Evolutionary conservation across 2,329 filamentous ascomycete species (phyloP).

Genomic region (Fusarium dimerum): DNA sequence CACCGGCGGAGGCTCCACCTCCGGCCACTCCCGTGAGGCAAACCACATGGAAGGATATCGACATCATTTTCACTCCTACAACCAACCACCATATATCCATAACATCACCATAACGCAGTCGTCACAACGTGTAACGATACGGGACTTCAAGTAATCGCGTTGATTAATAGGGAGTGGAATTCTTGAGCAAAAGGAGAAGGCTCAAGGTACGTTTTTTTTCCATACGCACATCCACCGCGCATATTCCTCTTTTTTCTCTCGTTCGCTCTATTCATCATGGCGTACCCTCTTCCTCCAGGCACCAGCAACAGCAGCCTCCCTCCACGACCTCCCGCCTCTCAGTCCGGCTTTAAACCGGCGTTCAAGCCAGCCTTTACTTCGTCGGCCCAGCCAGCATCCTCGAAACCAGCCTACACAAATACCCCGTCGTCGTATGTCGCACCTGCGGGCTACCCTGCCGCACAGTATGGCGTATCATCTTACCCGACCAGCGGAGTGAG

Average conservation of each 20-base stretch:
- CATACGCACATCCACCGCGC: constrained; percentile 27
- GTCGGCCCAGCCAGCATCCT: constrained; percentile 29
- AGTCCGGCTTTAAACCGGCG: constrained; percentile 49
- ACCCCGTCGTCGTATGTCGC: constrained; percentile 28
- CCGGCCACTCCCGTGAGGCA: constrained; percentile 13
- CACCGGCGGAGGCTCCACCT: constrained; percentile 11
- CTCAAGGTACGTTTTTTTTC: constrained; percentile 52
- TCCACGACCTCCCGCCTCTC: constrained; percentile 70
- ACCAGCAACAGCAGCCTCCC: constrained; percentile 59
- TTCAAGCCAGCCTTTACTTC: constrained; percentile 57
- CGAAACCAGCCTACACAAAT: constrained; percentile 40
- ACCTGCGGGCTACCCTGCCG: constrained; percentile 37
- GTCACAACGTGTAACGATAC: not conserved
- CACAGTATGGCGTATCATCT: constrained; percentile 48
- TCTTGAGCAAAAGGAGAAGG: constrained; percentile 39
- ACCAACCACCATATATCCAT: constrained; percentile 6
- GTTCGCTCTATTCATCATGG: constrained; percentile 68
- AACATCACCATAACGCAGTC: constrained; percentile 1
- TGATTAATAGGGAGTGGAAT: constrained; percentile 10
- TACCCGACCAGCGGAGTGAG: constrained; percentile 36
- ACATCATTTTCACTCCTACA: constrained; percentile 18
- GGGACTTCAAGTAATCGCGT: constrained; percentile 6
- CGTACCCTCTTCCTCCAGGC: constrained; percentile 84
- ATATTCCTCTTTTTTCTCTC: constrained; percentile 14
- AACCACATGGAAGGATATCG: constrained; percentile 9